Base-by-base conservation (phyloP, 2,329 filamentous ascomycete species). In the Bipolaris sorokiniana region DNA sequence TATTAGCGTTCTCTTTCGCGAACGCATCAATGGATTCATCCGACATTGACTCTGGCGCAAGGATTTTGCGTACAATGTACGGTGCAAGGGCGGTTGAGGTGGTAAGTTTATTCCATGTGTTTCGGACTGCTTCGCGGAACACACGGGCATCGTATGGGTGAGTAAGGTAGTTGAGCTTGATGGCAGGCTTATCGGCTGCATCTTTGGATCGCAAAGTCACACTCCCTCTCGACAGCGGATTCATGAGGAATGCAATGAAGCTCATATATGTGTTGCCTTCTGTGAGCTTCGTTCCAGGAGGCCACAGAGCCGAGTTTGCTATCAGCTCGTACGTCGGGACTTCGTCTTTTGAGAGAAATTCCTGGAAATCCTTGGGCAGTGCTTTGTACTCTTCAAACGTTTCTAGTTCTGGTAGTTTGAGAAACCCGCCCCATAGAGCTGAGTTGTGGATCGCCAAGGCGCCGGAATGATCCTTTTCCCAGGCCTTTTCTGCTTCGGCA, bases 241-340 rank as follows among this genome's bases (percentile, higher is more conserved):
- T 72, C 73, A 77, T 76, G 48, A 88, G 85, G 73, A 83, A 82
- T 4, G 71, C 59, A 33, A 71, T 48, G 42, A 50, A 61, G 16
- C 66, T 64, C 50, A 75, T 59, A 56, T 71, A 76, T 10, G 62
- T 68, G 44, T 67, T 73, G 55, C 83, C 80, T 34, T 65, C 49
- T 3, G 57, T 49, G 10, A 75, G 34, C 22, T 65, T 40, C 5
- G 64, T 59, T 2, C 68, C 69, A 0, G 70, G 71, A 4, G 71
- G 73, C 61, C 66, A 67, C 9, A 68, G 59, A 0, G 66, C 26
- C 9, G 44, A 51, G 38, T 67, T 65, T 33, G 58, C 80, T 7
- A 81, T 53, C 15, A 88, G 68, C 62, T 89, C 86, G 61, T 80
- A 87, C 46, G 83, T 80, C 0, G 87, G 86, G 2, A 88, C 78